phyloP scores from a whole-genome alignment of 805 yeast species.

The Jamesozyma spencerorum region DNA sequence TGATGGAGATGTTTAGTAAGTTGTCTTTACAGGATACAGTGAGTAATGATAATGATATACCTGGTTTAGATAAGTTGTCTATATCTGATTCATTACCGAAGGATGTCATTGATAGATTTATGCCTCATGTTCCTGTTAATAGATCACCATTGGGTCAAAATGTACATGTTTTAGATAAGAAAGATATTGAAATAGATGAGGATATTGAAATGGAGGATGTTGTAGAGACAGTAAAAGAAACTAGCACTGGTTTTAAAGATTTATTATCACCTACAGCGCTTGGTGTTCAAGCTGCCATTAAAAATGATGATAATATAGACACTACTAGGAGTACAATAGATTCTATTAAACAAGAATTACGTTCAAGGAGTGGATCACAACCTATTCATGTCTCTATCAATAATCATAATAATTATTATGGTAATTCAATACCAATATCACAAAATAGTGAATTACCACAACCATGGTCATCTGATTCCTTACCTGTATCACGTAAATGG shows the following conservation, averaged over 20 bases:
- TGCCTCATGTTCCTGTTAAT: slow-evolving; percentile 12
- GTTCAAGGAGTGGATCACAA: slow-evolving; percentile 9
- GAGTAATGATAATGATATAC: not conserved
- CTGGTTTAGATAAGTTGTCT: slow-evolving; percentile 4
- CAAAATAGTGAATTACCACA: slow-evolving; percentile 35
- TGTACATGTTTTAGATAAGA: slow-evolving; percentile 5
- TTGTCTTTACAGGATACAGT: not conserved
- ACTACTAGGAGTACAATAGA: slow-evolving; percentile 5
- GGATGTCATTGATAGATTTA: slow-evolving; percentile 10
- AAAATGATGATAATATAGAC: slow-evolving; percentile 10
- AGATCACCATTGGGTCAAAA: slow-evolving; percentile 14
- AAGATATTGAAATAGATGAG: not conserved
- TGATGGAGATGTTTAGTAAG: slow-evolving; percentile 5
- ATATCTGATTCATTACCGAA: slow-evolving; percentile 7
- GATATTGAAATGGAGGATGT: not conserved
- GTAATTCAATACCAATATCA: not conserved
- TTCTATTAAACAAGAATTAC: not conserved
- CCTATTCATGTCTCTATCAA: slow-evolving; percentile 15
- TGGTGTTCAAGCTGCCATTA: slow-evolving; percentile 25
- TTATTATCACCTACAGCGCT: slow-evolving; percentile 24
- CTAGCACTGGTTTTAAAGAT: no score
- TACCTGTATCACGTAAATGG: slow-evolving; percentile 44
- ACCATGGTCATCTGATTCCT: slow-evolving; percentile 48
- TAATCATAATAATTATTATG: slow-evolving; percentile 23
- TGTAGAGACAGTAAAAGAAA: no score